These are phyloP conservation scores for Naegleria lovaniensis DNA, from an alignment of 208 protist species.

Conservation along the genomic window DNA sequence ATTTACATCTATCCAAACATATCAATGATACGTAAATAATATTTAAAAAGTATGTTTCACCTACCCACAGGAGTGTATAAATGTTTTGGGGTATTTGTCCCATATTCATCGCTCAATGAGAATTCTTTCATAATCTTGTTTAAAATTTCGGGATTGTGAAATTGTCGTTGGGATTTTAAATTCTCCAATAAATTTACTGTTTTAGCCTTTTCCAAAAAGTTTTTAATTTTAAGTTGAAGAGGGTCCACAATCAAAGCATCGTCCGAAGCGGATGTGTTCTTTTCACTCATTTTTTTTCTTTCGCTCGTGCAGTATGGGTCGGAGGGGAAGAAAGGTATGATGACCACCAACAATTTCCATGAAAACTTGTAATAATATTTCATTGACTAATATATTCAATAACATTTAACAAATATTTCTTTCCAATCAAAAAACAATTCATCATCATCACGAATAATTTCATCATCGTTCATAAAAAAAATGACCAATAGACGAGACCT, in stretches of 20 bases:
- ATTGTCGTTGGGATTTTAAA: not conserved
- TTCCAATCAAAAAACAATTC: no score
- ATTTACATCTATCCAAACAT: not conserved
- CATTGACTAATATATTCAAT: no score
- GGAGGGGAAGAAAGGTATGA: no score
- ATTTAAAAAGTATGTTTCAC: not conserved
- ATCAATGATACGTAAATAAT: not conserved
- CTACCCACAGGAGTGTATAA: not conserved
- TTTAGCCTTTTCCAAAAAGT: not conserved
- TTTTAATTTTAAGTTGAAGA: not conserved
- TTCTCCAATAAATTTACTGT: not conserved
- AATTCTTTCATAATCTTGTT: slow-evolving; percentile 22
- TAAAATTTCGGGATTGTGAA: slow-evolving; percentile 4
- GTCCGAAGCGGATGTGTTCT: not conserved
- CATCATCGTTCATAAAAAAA: not conserved
- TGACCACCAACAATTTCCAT: no score
- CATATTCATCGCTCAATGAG: not conserved
- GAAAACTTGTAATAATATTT: no score
- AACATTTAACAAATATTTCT: no score
- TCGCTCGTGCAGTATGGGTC: no score
- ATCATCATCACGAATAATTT: no score
- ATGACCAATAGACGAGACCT: not conserved
- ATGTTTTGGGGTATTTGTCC: not conserved
- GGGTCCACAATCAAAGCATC: not conserved
- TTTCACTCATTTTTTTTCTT: no score